A percentile compares a stretch with the other conserved stretches of the same genome.
Evolutionary conservation across 352 stramenopile species (phyloP).

Genomic region (Globisporangium alternatum): DNA sequence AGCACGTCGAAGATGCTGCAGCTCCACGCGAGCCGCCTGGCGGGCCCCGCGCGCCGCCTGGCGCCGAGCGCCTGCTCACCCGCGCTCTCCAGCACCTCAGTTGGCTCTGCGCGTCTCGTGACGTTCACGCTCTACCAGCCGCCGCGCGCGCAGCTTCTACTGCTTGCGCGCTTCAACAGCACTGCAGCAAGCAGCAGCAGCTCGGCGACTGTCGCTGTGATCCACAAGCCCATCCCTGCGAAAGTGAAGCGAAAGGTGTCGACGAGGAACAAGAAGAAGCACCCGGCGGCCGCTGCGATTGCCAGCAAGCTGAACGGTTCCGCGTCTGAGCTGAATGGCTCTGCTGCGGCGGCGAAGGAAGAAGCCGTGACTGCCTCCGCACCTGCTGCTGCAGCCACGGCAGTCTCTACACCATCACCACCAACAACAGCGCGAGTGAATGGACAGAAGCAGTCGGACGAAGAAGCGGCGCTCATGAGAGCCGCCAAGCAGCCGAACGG

Average conservation of each 20-base stretch:
- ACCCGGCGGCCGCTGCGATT: conserved; percentile 13
- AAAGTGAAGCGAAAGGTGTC: conserved; percentile 23
- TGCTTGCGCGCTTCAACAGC: conserved; percentile 17
- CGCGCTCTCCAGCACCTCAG: neutral
- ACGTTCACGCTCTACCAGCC: neutral
- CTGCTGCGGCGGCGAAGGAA: conserved; percentile 2
- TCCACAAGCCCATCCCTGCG: conserved; percentile 22
- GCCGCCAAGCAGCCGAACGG: conserved; percentile 13
- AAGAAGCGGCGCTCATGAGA: conserved; percentile 12
- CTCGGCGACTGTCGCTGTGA: neutral
- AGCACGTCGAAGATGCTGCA: conserved; percentile 11
- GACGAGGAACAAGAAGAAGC: conserved; percentile 18
- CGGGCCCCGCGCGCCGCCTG: conserved; percentile 11
- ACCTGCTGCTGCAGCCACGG: neutral
- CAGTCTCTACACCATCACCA: neutral
- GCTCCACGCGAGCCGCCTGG: conserved; percentile 16
- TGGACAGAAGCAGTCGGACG: conserved; percentile 13
- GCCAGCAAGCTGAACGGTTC: conserved; percentile 19
- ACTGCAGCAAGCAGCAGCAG: neutral
- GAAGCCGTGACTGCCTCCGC: neutral
- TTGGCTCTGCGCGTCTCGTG: neutral
- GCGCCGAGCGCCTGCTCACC: neutral
- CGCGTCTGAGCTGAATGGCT: conserved; percentile 5
- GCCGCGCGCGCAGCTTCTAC: neutral
- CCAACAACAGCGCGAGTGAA: conserved; percentile 1